Evolutionary conservation across 2,329 filamentous ascomycete genomes (phyloP).

Genomic region (Sporothrix pallida): DNA sequence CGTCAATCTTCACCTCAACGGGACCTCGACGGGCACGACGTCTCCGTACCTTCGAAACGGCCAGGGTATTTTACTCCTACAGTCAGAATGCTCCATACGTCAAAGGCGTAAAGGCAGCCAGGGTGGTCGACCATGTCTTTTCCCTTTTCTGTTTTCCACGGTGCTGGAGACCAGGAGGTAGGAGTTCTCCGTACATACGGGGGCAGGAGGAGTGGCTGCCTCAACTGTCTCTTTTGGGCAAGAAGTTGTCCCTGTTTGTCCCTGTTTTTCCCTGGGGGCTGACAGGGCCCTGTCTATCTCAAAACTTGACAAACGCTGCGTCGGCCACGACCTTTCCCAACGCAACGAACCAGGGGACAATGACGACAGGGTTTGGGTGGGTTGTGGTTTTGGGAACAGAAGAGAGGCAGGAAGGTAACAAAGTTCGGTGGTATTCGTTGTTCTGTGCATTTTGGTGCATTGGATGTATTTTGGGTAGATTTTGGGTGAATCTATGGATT

Average conservation of each 20-base stretch:
- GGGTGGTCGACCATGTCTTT: too few relatives aligned
- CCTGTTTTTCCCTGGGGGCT: background rate
- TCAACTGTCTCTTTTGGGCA: constrained; percentile 11
- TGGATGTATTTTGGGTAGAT: too few relatives aligned
- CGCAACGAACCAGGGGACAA: constrained; percentile 1
- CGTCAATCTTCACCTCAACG: too few relatives aligned
- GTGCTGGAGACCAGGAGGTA: background rate
- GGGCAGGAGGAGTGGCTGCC: background rate
- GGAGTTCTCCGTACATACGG: background rate
- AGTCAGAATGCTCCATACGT: too few relatives aligned
- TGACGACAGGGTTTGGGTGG: background rate
- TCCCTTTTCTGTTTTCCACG: too few relatives aligned
- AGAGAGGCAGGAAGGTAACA: too few relatives aligned
- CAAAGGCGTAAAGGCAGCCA: too few relatives aligned
- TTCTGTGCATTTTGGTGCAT: background rate
- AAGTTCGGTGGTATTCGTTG: background rate
- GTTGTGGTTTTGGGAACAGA: background rate
- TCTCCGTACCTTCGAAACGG: constrained; percentile 20
- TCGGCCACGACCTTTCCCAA: too few relatives aligned
- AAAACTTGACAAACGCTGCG: background rate
- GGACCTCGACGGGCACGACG: too few relatives aligned
- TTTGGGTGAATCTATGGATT: too few relatives aligned
- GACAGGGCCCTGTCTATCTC: background rate
- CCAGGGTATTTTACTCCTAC: background rate
- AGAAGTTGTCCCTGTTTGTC: background rate